These are phyloP conservation scores for Diversispora epigaea DNA, from an alignment of 192 early-diverging fungal species.

Conservation along the genomic window DNA sequence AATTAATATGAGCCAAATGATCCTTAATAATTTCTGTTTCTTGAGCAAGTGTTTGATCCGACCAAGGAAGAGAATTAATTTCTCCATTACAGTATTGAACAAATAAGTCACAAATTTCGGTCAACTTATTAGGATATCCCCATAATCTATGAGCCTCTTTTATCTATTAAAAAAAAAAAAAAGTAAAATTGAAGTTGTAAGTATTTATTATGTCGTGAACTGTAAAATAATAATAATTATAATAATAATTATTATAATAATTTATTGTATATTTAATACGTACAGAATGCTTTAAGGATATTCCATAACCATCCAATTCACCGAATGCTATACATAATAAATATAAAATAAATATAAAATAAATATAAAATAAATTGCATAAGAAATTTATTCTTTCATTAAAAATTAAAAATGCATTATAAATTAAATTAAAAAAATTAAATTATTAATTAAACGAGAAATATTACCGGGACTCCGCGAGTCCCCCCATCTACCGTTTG, in stretches of 20 bases:
- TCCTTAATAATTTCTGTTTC: conserved; percentile 72
- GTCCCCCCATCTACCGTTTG: conserved; percentile 98
- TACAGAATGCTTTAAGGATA: conserved; percentile 66
- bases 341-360: background rate
- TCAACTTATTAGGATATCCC: conserved; percentile 65
- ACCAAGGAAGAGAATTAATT: conserved; percentile 89
- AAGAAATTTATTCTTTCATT: too few species aligned
- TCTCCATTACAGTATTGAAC: conserved; percentile 78
- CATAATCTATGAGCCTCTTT: conserved; percentile 75
- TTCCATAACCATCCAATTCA: conserved; percentile 71
- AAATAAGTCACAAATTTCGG: conserved; percentile 78
- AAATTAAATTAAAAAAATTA: too few species aligned
- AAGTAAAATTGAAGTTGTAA: background rate
- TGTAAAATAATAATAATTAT: conserved; percentile 50
- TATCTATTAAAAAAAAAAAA: conserved; percentile 48
- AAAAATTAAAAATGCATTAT: too few species aligned
- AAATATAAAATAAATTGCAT: background rate
- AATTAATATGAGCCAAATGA: conserved; percentile 70
- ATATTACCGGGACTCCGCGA: conserved; percentile 70
- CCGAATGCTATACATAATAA: conserved; percentile 44
- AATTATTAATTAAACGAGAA: too few species aligned
- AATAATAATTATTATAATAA: too few species aligned
- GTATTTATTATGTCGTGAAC: background rate
- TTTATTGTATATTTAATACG: conserved; percentile 36
- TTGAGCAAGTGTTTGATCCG: conserved; percentile 69